Conservation (phyloP, 805 yeast genomes). For the Millerozyma acaciae region DNA sequence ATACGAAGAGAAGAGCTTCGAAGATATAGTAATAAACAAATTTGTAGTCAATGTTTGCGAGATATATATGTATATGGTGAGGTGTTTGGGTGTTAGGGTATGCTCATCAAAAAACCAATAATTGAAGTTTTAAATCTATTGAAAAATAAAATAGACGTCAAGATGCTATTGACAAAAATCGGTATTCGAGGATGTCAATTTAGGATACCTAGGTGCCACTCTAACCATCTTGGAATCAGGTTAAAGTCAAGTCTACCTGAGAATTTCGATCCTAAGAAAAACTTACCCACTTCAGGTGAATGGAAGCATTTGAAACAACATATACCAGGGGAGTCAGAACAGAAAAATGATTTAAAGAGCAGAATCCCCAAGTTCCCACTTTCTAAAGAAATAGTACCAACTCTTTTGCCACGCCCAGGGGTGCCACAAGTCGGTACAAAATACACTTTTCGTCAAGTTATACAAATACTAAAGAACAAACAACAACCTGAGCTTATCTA, state of each 20-base stretch:
- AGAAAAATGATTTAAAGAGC: constrained; percentile 45
- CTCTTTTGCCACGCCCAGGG: constrained; percentile 69
- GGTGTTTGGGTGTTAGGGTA: too few species aligned
- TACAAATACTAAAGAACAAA: constrained; percentile 51
- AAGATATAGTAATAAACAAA: too few species aligned
- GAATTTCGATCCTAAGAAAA: constrained; percentile 25
- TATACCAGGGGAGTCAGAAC: constrained; percentile 53
- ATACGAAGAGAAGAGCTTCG: too few species aligned
- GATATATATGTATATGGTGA: too few species aligned
- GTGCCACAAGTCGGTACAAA: constrained; percentile 67
- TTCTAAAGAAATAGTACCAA: constrained; percentile 59
- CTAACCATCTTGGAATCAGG: too few species aligned
- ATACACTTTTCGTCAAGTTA: constrained; percentile 57
- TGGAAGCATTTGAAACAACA: constrained; percentile 44
- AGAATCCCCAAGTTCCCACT: constrained; percentile 66
- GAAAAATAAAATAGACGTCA: too few species aligned
- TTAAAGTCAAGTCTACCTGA: constrained; percentile 28
- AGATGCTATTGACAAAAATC: constrained; percentile 1
- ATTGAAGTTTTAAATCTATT: too few species aligned
- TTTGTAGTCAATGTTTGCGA: too few species aligned
- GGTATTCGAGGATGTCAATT: too few species aligned
- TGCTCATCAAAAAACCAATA: too few species aligned
- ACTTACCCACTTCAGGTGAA: constrained; percentile 33
- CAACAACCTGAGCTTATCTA: constrained; percentile 69
- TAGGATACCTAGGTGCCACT: too few species aligned